phyloP scores from a whole-genome alignment of 1,139 yeast species.

The Saccharomyces pastorianus region DNA sequence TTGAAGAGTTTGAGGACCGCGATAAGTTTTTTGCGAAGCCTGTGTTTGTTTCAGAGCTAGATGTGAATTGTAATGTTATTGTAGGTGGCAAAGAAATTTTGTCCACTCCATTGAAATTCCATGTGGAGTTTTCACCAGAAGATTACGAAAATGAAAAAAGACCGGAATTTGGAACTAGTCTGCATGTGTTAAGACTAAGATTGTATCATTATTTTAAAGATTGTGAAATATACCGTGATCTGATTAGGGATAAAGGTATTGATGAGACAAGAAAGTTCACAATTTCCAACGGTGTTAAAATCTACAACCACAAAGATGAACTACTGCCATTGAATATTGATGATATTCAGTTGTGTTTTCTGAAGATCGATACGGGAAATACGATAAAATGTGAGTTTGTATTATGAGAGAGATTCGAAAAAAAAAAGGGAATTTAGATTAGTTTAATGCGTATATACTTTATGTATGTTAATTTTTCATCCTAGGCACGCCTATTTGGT shows the following conservation, averaged over 20 bases:
- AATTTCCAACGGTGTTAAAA: constrained; percentile 30
- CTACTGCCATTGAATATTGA: constrained; percentile 32
- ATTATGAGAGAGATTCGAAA: constrained; percentile 7
- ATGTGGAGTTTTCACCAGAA: constrained; percentile 73
- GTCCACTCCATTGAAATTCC: constrained; percentile 44
- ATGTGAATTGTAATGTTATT: constrained; percentile 43
- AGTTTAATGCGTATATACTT: neutral
- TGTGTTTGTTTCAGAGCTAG: constrained; percentile 68
- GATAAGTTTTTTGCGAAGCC: constrained; percentile 64
- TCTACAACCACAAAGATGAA: constrained; percentile 31
- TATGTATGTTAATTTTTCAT: constrained; percentile 20
- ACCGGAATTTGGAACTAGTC: constrained; percentile 63
- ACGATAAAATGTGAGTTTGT: constrained; percentile 41
- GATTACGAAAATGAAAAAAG: constrained; percentile 51
- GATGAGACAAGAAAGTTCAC: constrained; percentile 14
- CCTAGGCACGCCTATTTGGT: constrained; percentile 34
- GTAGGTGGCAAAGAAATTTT: constrained; percentile 23
- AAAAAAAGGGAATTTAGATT: neutral
- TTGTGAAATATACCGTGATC: constrained; percentile 38
- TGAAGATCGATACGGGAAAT: constrained; percentile 62
- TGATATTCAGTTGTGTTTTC: constrained; percentile 48
- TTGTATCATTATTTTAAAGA: constrained; percentile 45
- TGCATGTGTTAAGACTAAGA: constrained; percentile 51
- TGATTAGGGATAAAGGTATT: constrained; percentile 9
- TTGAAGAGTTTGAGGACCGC: constrained; percentile 45